A percentile compares a stretch with the other conserved stretches of the same genome.
These are phyloP conservation scores for Citeromyces siamensis DNA, from an alignment of 1,139 yeast genomes.

Conservation along the genomic window DNA sequence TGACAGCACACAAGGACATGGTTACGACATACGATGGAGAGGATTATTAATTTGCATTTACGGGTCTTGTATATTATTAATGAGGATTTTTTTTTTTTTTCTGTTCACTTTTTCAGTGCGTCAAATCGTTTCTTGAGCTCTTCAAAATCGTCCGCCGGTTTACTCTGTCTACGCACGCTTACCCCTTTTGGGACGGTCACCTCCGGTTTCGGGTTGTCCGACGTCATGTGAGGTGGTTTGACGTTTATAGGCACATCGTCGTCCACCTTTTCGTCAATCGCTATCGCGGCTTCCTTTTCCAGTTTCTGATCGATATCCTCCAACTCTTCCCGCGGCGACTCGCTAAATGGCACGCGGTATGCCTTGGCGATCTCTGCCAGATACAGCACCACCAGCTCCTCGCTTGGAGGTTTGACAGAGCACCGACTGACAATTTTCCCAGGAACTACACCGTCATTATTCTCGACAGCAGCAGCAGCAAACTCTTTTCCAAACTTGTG, in stretches of 20 bases:
- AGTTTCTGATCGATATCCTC: slow-evolving; percentile 8
- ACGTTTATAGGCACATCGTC: slow-evolving; percentile 13
- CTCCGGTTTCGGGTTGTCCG: slow-evolving; percentile 29
- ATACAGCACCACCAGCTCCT: slow-evolving; percentile 55
- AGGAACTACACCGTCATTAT: slow-evolving; percentile 43
- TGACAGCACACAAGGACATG: slow-evolving; percentile 17
- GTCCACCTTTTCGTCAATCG: slow-evolving; percentile 10
- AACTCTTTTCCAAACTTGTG: slow-evolving; percentile 46
- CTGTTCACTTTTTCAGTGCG: slow-evolving; percentile 23
- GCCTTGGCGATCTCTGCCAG: slow-evolving; percentile 74
- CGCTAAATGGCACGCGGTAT: slow-evolving; percentile 65
- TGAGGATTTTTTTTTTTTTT: slow-evolving; percentile 1
- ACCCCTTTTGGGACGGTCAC: slow-evolving; percentile 29
- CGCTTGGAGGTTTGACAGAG: slow-evolving; percentile 54
- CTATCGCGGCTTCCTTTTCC: slow-evolving; percentile 8
- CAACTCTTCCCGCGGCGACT: slow-evolving; percentile 26
- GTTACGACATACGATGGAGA: slow-evolving; percentile 12
- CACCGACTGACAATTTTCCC: slow-evolving; percentile 54
- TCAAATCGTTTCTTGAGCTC: slow-evolving; percentile 42
- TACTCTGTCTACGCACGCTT: slow-evolving; percentile 15
- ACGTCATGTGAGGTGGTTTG: slow-evolving; percentile 20
- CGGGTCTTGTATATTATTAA: slow-evolving; percentile 2
- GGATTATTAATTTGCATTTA: slow-evolving; percentile 2
- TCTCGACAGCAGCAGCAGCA: slow-evolving; percentile 37
- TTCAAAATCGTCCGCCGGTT: slow-evolving; percentile 30